Evolutionary conservation across 805 yeast species (phyloP).

Genomic region (Saccharomycopsis sp.): DNA sequence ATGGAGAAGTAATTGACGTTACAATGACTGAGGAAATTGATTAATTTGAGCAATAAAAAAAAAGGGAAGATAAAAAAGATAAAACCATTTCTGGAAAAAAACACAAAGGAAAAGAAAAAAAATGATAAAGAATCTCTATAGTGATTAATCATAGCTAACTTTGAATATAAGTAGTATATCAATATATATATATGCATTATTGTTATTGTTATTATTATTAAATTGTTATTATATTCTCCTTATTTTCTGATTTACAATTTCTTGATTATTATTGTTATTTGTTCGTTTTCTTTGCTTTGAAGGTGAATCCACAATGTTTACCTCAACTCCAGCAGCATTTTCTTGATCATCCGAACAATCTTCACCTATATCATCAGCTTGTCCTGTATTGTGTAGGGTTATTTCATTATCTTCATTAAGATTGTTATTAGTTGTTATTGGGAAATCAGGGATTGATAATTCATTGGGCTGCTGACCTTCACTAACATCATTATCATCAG

Average conservation of each 20-base stretch:
- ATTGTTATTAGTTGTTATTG: not conserved
- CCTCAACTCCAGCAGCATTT: slow-evolving; percentile 3
- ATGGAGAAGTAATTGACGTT: not conserved
- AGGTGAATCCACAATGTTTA: not conserved
- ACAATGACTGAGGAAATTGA: not conserved
- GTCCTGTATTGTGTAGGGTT: slow-evolving; percentile 9
- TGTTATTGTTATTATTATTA: no score
- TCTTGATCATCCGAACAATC: not conserved
- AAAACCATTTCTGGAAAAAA: no score
- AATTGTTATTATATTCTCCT: no score
- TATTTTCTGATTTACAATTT: not conserved
- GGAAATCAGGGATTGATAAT: not conserved
- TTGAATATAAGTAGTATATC: no score
- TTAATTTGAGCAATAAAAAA: no score
- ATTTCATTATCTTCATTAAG: slow-evolving; percentile 2
- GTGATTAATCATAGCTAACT: no score
- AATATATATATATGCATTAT: no score
- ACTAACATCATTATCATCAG: slow-evolving; percentile 3
- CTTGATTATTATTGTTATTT: slow-evolving; percentile 1
- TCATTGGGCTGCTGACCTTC: not conserved
- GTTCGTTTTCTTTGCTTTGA: not conserved
- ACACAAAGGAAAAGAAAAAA: no score
- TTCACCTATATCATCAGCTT: slow-evolving; percentile 19
- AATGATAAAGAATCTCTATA: no score
- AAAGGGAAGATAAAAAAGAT: no score